phyloP scores from a whole-genome alignment of 345 rosid genomes.

The Hibiscus syriacus region DNA sequence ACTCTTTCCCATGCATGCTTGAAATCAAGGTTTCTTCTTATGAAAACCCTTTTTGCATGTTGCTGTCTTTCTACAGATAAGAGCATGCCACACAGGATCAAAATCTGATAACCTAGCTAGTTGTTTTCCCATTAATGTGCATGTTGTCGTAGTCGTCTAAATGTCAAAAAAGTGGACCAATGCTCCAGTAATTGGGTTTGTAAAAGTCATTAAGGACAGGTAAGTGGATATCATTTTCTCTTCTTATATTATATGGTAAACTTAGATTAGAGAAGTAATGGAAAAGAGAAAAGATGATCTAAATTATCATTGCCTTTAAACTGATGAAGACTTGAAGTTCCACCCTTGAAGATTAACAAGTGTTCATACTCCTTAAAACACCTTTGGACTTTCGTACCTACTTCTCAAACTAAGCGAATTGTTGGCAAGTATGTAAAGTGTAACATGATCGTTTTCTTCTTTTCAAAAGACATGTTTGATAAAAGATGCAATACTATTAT shows the following conservation, averaged over 20 bases:
- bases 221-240: not conserved
- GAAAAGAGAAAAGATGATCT: not conserved
- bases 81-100: not conserved
- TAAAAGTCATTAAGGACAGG: not conserved
- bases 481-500: no score
- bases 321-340: not conserved
- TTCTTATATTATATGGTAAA: not conserved
- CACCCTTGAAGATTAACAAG: not conserved
- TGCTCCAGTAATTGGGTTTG: not conserved
- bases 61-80: not conserved
- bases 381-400: not conserved
- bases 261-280: not conserved
- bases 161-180: not conserved
- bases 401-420: constrained; percentile 8
- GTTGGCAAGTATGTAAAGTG: not conserved
- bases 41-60: not conserved
- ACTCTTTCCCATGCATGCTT: not conserved
- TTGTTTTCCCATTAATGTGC: not conserved
- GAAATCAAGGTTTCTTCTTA: not conserved
- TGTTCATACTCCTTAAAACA: not conserved
- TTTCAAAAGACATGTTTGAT: no score
- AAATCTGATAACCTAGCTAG: not conserved
- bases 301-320: not conserved
- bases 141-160: constrained; percentile 15
- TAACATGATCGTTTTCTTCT: no score